These are phyloP conservation scores for Xylariaceae sp. DNA, from an alignment of 2,329 filamentous ascomycete species.

Conservation along the genomic window DNA sequence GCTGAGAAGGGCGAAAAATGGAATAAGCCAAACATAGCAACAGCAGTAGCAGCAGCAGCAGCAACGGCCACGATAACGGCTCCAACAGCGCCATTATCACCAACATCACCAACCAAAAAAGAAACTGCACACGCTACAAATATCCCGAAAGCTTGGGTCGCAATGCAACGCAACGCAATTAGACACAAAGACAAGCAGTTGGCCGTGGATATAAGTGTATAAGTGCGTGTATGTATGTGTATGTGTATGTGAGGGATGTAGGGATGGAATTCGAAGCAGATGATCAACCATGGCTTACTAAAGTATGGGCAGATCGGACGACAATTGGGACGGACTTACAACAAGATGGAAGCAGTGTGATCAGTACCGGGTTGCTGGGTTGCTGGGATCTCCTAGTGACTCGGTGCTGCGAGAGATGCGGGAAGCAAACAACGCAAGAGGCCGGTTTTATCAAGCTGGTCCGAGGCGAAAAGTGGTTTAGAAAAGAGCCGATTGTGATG, in stretches of 20 bases:
- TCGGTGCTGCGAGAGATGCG: neutral
- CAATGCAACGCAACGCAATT: neutral
- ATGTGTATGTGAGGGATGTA: neutral
- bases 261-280: neutral
- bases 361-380: neutral
- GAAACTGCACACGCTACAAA: neutral
- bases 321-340: neutral
- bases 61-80: neutral
- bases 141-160: neutral
- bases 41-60: neutral
- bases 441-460: neutral
- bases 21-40: neutral
- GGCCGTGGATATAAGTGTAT: too few relatives aligned
- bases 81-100: neutral
- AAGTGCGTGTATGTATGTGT: neutral
- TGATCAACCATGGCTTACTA: neutral
- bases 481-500: neutral
- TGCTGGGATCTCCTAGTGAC: neutral
- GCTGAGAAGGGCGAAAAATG: constrained; percentile 2
- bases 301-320: neutral
- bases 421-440: neutral
- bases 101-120: neutral
- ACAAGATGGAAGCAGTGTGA: neutral
- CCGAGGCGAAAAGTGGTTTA: neutral
- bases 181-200: neutral